Conservation (phyloP, 2,329 filamentous ascomycete genomes). For the Neopestalotiopsis sp. region DNA sequence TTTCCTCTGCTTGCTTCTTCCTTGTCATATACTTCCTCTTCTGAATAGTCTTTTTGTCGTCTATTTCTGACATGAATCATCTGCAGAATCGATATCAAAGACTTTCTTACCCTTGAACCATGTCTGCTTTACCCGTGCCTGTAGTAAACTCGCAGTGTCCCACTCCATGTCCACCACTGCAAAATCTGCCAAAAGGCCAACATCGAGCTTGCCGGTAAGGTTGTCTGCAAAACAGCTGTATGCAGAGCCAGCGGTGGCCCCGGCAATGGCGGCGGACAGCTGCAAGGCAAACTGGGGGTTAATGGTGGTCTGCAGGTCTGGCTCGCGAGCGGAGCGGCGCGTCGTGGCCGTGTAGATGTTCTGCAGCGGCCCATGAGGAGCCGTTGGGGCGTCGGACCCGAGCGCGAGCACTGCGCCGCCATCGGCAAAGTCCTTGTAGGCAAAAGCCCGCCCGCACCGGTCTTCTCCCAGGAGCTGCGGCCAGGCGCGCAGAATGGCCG, state of each 20-base stretch:
- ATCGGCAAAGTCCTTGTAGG: constrained; percentile 65
- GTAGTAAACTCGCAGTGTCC: constrained; percentile 43
- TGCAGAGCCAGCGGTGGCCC: constrained; percentile 48
- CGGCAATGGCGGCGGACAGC: constrained; percentile 45
- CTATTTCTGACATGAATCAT: too few relatives aligned
- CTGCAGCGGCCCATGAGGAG: constrained; percentile 47
- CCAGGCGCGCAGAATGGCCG: constrained; percentile 67
- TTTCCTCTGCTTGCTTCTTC: too few relatives aligned
- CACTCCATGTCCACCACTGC: constrained; percentile 50
- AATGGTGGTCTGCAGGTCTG: constrained; percentile 39
- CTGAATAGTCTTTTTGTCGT: too few relatives aligned
- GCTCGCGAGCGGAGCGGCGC: constrained; percentile 46
- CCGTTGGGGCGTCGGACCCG: constrained; percentile 53
- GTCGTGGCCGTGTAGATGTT: constrained; percentile 55
- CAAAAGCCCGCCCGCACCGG: constrained; percentile 64
- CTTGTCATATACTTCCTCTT: too few relatives aligned
- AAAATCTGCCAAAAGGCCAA: constrained; percentile 53
- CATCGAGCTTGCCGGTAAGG: constrained; percentile 48
- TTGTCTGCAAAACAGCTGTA: constrained; percentile 50
- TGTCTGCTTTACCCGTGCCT: constrained; percentile 45
- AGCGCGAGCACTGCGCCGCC: constrained; percentile 49
- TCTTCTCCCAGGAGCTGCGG: constrained; percentile 59
- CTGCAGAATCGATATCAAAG: constrained; percentile 24
- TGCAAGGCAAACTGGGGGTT: constrained; percentile 48
- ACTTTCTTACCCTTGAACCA: constrained; percentile 47